phyloP scores from a whole-genome alignment of 805 yeast species.

The Isabelozyma rhagii region DNA sequence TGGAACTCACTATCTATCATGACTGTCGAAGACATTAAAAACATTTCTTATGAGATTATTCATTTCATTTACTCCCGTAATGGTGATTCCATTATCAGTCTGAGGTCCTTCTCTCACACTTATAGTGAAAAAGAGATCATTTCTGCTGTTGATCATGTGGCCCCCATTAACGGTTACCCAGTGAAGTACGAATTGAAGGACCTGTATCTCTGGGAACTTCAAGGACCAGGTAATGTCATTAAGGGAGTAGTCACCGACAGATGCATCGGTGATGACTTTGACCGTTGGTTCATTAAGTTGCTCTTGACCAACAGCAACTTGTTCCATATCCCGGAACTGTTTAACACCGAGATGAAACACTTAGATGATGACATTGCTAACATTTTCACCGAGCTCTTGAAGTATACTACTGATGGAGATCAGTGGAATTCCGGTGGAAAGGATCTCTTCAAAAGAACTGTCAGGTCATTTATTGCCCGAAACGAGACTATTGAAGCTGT shows the following conservation, averaged over 20 bases:
- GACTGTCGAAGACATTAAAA: slow-evolving; percentile 2
- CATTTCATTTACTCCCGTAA: slow-evolving; percentile 19
- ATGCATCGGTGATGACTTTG: slow-evolving; percentile 21
- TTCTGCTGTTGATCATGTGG: too few relatives aligned
- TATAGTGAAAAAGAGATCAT: too few relatives aligned
- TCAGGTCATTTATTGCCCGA: slow-evolving; percentile 48
- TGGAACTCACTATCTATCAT: neutral
- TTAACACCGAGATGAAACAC: neutral
- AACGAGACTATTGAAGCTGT: slow-evolving; percentile 50
- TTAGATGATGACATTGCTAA: slow-evolving; percentile 24
- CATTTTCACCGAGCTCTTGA: slow-evolving; percentile 44
- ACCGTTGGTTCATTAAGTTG: slow-evolving; percentile 30
- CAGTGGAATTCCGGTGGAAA: slow-evolving; percentile 49
- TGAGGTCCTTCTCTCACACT: too few relatives aligned
- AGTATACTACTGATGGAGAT: slow-evolving; percentile 45
- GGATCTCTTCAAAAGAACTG: slow-evolving; percentile 38
- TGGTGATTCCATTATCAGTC: too few relatives aligned
- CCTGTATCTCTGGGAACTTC: neutral
- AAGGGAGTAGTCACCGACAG: slow-evolving; percentile 28
- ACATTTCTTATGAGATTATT: slow-evolving; percentile 24
- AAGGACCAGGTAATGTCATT: neutral
- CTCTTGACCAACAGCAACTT: slow-evolving; percentile 16
- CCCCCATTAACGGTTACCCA: too few relatives aligned
- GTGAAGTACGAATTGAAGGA: too few relatives aligned
- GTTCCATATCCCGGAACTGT: slow-evolving; percentile 1